Conservation (phyloP, 2,329 filamentous ascomycete species). For the Thelonectria blattea region DNA sequence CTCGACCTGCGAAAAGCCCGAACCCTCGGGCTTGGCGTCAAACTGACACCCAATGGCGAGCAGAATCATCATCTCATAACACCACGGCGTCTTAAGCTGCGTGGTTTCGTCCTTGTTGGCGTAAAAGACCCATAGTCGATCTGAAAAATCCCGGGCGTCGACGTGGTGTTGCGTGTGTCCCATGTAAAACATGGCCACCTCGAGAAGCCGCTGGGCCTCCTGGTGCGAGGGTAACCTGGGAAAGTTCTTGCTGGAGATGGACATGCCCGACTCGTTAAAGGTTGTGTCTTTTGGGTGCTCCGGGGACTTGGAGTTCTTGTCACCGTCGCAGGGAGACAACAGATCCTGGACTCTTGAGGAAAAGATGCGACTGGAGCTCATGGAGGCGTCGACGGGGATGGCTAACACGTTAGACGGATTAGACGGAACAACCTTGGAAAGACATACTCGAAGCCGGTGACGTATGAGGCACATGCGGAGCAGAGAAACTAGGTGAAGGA, state of each 20-base stretch:
- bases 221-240: constrained; percentile 32
- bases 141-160: constrained; percentile 36
- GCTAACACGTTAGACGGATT: constrained; percentile 10
- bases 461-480: too few species aligned
- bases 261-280: constrained; percentile 28
- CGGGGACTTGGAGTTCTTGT: constrained; percentile 30
- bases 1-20: constrained; percentile 31
- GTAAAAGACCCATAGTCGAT: constrained; percentile 38
- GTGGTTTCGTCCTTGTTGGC: constrained; percentile 31
- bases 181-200: constrained; percentile 35
- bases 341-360: constrained; percentile 36
- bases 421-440: rapidly evolving
- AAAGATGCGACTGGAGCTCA: constrained; percentile 36
- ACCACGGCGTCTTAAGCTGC: constrained; percentile 34
- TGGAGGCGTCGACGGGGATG: constrained; percentile 34
- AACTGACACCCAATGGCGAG: constrained; percentile 36
- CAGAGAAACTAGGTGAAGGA: constrained; percentile 35
- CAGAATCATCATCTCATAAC: constrained; percentile 37
- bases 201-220: constrained; percentile 32
- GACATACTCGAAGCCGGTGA: constrained; percentile 34
- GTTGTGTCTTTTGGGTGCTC: constrained; percentile 24
- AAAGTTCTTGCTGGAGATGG: constrained; percentile 31
- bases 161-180: constrained; percentile 38
- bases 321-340: constrained; percentile 27
- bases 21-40: constrained; percentile 34